Conservation (phyloP, 148 eudicot genomes). For the Rhododendron ovatum region DNA sequence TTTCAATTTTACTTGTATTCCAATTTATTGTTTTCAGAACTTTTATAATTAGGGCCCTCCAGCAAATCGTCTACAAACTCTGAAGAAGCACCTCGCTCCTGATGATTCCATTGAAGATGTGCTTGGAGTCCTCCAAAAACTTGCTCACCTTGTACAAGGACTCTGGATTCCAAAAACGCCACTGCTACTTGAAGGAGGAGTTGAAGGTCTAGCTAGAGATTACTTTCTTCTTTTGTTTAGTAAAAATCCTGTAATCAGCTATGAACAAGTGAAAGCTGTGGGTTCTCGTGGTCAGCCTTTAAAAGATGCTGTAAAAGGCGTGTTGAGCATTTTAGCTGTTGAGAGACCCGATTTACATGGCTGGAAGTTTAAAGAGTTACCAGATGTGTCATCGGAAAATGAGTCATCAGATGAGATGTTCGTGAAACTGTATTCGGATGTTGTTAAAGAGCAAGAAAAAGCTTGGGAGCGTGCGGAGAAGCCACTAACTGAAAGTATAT, state of each 20-base stretch:
- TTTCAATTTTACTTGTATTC: neutral
- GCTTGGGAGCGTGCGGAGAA: slow-evolving; percentile 36
- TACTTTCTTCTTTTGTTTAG: slow-evolving; percentile 48
- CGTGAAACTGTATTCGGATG: slow-evolving; percentile 41
- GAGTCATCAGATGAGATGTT: slow-evolving; percentile 56
- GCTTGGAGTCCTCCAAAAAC: slow-evolving; percentile 43
- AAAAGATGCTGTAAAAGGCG: slow-evolving; percentile 23
- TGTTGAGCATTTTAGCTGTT: slow-evolving; percentile 51
- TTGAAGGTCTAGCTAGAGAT: slow-evolving; percentile 42
- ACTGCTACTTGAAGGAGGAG: slow-evolving; percentile 26
- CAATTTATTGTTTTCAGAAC: neutral
- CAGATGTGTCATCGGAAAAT: slow-evolving; percentile 28
- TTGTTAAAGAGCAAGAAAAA: slow-evolving; percentile 44
- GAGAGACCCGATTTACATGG: slow-evolving; percentile 48
- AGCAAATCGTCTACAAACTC: slow-evolving; percentile 53
- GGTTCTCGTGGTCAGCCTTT: slow-evolving; percentile 22
- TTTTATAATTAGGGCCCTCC: slow-evolving; percentile 52
- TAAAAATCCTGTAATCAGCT: slow-evolving; percentile 42
- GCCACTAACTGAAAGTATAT: slow-evolving; percentile 12
- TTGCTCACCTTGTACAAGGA: slow-evolving; percentile 77
- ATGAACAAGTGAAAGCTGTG: slow-evolving; percentile 20
- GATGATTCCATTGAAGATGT: slow-evolving; percentile 49
- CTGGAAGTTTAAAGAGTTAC: slow-evolving; percentile 72
- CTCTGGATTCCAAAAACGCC: slow-evolving; percentile 68
- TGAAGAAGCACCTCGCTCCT: slow-evolving; percentile 62